Evolutionary conservation across 2,329 filamentous ascomycete species (phyloP).

Genomic region (Calonectria hongkongensis): DNA sequence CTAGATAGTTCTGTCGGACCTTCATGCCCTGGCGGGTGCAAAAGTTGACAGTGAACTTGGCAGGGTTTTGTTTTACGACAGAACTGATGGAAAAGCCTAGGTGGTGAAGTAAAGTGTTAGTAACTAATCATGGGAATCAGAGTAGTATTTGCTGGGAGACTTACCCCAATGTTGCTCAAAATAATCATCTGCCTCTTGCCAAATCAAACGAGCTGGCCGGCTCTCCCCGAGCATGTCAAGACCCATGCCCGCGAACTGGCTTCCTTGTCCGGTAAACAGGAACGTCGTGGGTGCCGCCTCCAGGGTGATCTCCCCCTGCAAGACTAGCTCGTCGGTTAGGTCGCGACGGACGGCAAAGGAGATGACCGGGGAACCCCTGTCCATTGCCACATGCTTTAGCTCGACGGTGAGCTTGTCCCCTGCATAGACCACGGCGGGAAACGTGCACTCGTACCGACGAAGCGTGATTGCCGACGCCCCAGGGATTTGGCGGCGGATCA

Average conservation of each 20-base stretch:
- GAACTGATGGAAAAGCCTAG: background rate
- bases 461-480: background rate
- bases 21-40: background rate
- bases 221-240: background rate
- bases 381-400: background rate
- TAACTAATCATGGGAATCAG: background rate
- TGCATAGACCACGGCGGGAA: background rate
- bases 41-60: background rate
- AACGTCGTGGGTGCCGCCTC: background rate
- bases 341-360: background rate
- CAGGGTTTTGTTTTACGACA: background rate
- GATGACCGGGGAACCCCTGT: background rate
- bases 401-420: background rate
- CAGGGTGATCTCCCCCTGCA: background rate
- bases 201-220: background rate
- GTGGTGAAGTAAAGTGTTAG: background rate
- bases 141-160: background rate
- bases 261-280: background rate
- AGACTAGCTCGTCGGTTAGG: background rate
- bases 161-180: constrained; percentile 4
- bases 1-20: background rate
- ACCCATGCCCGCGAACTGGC: background rate
- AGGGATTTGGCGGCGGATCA: background rate
- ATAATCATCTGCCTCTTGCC: background rate
- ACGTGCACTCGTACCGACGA: background rate